These are phyloP conservation scores for Dothideomycetidae sp. DNA, from an alignment of 2,329 filamentous ascomycete species.

Conservation along the genomic window DNA sequence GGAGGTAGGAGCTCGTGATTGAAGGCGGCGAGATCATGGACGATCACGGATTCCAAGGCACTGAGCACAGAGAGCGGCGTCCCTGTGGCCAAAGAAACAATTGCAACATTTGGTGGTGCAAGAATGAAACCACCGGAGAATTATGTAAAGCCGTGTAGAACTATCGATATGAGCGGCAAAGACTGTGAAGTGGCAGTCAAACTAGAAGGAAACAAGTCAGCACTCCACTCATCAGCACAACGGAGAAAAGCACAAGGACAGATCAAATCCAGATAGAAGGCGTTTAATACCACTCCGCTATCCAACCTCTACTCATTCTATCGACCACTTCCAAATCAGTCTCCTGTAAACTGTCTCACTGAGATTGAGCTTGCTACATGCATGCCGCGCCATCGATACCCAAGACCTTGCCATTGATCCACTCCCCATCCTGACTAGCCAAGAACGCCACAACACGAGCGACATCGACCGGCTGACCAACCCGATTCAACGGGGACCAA, in stretches of 20 bases:
- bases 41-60: too few species aligned
- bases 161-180: too few species aligned
- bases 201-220: too few species aligned
- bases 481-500: conserved; percentile 51
- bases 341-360: conserved; percentile 1
- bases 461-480: conserved; percentile 54
- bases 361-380: conserved; percentile 22
- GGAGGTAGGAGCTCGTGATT: too few species aligned
- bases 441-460: conserved; percentile 50
- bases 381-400: conserved; percentile 31
- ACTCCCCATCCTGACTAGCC: conserved; percentile 43
- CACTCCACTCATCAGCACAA: not conserved
- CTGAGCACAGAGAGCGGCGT: too few species aligned
- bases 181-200: too few species aligned
- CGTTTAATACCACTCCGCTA: not conserved
- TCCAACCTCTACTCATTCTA: not conserved
- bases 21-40: too few species aligned
- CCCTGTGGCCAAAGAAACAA: too few species aligned
- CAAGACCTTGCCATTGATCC: conserved; percentile 41
- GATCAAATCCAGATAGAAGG: not conserved
- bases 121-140: too few species aligned
- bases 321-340: not conserved
- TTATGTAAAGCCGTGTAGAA: too few species aligned
- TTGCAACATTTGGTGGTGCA: too few species aligned
- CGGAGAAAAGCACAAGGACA: not conserved